Conservation (phyloP, 2,329 filamentous ascomycete species). For the Claviceps pazoutovae region DNA sequence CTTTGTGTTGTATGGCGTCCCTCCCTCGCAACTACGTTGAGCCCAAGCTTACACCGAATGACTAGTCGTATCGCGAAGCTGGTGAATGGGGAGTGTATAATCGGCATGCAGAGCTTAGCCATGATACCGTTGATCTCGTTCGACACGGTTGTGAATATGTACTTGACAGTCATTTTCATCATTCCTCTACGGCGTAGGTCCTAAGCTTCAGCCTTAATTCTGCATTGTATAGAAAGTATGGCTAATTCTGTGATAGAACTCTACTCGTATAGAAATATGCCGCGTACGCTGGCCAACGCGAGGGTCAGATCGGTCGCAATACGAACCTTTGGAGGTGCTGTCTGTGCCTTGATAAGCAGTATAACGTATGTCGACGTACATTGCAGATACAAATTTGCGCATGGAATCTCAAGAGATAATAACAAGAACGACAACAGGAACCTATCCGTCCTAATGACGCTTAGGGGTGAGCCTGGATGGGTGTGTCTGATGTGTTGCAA, state of each 20-base stretch:
- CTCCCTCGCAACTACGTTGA: background rate
- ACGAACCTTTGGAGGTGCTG: slow-evolving; percentile 45
- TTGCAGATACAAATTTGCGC: background rate
- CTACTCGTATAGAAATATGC: slow-evolving; percentile 37
- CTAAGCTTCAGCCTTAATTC: background rate
- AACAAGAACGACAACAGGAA: slow-evolving; percentile 30
- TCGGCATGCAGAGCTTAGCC: slow-evolving; percentile 43
- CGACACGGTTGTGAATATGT: slow-evolving; percentile 47
- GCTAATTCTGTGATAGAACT: slow-evolving; percentile 24
- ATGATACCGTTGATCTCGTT: slow-evolving; percentile 49
- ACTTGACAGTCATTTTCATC: slow-evolving; percentile 49
- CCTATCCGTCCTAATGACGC: slow-evolving; percentile 40
- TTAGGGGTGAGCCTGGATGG: slow-evolving; percentile 50
- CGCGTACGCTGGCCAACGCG: slow-evolving; percentile 24
- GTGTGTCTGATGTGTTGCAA: slow-evolving; percentile 54
- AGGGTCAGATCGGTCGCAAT: slow-evolving; percentile 38
- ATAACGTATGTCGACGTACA: slow-evolving; percentile 30
- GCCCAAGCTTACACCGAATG: background rate
- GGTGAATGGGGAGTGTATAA: slow-evolving; percentile 41
- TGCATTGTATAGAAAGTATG: too few species aligned
- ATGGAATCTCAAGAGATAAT: background rate
- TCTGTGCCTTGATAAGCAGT: slow-evolving; percentile 42
- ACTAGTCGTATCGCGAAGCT: slow-evolving; percentile 43
- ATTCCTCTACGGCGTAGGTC: slow-evolving; percentile 40
- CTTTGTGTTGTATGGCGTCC: slow-evolving; percentile 39